Percentiles rank a stretch among this genome's conserved stretches.
Conservation (phyloP, 139 green algal genomes). For the Picochlorum sp. region DNA sequence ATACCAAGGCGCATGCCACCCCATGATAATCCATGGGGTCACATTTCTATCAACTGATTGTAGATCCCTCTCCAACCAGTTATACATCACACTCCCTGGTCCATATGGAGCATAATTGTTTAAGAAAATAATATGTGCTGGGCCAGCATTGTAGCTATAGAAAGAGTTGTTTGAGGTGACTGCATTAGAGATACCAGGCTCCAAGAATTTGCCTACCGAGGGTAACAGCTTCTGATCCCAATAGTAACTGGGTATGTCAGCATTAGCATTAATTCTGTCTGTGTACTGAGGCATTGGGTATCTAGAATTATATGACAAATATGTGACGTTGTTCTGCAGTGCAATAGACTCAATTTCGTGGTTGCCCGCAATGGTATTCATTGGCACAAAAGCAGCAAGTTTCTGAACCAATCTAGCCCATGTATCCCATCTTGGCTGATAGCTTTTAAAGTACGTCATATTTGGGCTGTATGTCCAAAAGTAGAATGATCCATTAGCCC, state of each 20-base stretch:
- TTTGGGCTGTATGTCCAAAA: background rate
- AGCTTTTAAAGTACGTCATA: background rate
- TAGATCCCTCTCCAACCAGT: slow-evolving; percentile 63
- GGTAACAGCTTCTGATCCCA: background rate
- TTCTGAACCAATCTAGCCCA: background rate
- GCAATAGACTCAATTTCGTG: too few relatives aligned
- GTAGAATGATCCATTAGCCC: background rate
- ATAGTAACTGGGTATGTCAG: background rate
- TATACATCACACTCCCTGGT: slow-evolving; percentile 33
- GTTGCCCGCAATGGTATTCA: too few relatives aligned
- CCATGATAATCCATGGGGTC: slow-evolving; percentile 72
- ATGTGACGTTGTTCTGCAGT: too few relatives aligned
- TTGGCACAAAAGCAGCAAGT: too few relatives aligned
- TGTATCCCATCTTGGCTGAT: background rate
- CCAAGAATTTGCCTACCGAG: too few relatives aligned
- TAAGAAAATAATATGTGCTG: background rate
- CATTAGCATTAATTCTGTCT: background rate
- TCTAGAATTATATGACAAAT: too few relatives aligned
- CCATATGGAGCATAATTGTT: slow-evolving; percentile 16
- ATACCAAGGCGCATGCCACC: slow-evolving; percentile 60
- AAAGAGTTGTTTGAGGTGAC: background rate
- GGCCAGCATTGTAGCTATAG: background rate
- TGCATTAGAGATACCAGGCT: background rate
- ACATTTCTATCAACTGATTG: slow-evolving; percentile 40
- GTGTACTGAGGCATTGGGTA: too few relatives aligned